A percentile compares a stretch with the other conserved stretches of the same genome.
phyloP scores from a whole-genome alignment of 2,329 filamentous ascomycete species.

The Plectosphaerella plurivora region DNA sequence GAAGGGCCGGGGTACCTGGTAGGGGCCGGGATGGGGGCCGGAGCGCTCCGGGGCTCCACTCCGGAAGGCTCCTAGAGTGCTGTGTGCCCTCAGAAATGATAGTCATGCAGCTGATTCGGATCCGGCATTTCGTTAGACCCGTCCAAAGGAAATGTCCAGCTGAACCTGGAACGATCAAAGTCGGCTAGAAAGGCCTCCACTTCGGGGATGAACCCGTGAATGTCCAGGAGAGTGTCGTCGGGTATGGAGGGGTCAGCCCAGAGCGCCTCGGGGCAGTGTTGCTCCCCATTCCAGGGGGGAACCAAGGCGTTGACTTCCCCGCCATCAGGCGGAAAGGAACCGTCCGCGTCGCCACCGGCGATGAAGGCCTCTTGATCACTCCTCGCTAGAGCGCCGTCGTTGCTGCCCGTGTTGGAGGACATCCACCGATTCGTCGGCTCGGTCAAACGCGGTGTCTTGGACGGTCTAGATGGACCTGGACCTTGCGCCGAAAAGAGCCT shows the following conservation, averaged over 20 bases:
- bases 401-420: background rate
- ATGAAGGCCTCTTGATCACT: background rate
- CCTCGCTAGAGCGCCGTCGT: background rate
- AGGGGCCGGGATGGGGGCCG: too few species aligned
- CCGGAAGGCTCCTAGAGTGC: background rate
- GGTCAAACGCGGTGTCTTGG: slow-evolving; percentile 5
- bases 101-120: background rate
- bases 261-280: background rate
- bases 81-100: background rate
- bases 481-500: slow-evolving; percentile 9
- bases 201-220: slow-evolving; percentile 2
- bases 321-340: background rate
- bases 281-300: background rate
- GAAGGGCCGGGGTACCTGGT: too few species aligned
- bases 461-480: background rate
- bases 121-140: background rate
- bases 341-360: background rate
- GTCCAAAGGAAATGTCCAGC: slow-evolving; percentile 9
- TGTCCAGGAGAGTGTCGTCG: background rate
- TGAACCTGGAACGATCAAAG: slow-evolving; percentile 10
- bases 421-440: background rate
- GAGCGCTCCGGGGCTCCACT: too few species aligned
- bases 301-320: background rate
- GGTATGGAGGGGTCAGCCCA: background rate
- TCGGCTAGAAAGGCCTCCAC: slow-evolving; percentile 10